Evolutionary conservation across 495 filamentous ascomycete genomes (phyloP), one percentile per base, ranked within the genome.

Genomic region (Daldinia loculata): DNA sequence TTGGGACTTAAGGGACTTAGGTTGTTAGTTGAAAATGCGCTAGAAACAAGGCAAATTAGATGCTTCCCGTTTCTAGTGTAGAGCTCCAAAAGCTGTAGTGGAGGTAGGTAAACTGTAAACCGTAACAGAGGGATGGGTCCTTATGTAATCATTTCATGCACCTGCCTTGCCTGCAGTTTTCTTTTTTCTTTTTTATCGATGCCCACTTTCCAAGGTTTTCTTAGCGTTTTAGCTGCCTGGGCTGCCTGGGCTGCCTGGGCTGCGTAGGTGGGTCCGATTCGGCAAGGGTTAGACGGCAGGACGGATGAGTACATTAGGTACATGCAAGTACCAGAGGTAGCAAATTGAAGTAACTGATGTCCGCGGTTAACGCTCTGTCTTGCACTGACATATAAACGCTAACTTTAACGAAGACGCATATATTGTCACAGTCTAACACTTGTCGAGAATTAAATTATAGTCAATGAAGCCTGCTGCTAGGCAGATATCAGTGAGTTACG

Each of bases 21-120:
- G 41, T 12, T 26, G 15, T 45, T 57, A 36, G 7, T 51, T 17
- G 53, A 9, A 71, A 63, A 71, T 67, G 63, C 52, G 57, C 66
- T 52, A 68, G 63, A 29, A 61, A 63, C 50, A 38, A 61, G 48
- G 59, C 32, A 59, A 63, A 32, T 41, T 66, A 53, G 39, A 32
- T 45, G 26, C 32, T 57, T 57, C 34, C 19, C 12, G 30, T 57
- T 29, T 38, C 51, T 30, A 53, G 52, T 67, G 63, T 30, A 53
- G 52, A 71, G 63, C 63, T 71, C 57, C 30, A 67, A 62, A 66
- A 71, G 68, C 68, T 71, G 32, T 38, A 71, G 68, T 71, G 63
- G 68, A 66, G 57, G 45, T 50, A 66, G 57, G 45, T 50, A 39
- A n/a, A 22, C 43, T 22, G 9, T 24, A 48, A 11, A 48, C 43